Evolutionary conservation across 2,329 filamentous ascomycete genomes (phyloP).

Genomic region (Phialophora chinensis): DNA sequence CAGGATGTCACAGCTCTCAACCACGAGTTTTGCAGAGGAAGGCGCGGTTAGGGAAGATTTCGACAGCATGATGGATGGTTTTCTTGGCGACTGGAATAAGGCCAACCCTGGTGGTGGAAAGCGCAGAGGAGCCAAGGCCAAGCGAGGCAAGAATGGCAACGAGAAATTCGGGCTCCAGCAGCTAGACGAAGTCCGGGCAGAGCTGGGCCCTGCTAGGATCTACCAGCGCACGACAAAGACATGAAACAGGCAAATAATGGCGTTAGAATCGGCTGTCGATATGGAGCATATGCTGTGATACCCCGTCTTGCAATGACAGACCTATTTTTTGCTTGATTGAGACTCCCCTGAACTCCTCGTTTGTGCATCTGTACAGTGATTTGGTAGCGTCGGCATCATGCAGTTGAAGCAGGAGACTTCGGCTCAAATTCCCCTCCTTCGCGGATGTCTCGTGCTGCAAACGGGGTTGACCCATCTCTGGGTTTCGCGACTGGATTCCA

Average conservation of each 20-base stretch:
- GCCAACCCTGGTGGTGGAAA: constrained; percentile 48
- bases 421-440: constrained; percentile 24
- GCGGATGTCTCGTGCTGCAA: constrained; percentile 24
- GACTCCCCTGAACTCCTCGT: constrained; percentile 28
- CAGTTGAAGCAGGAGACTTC: constrained; percentile 7
- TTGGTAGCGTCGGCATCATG: background rate
- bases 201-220: constrained; percentile 76
- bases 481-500: constrained; percentile 46
- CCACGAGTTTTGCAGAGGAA: constrained; percentile 52
- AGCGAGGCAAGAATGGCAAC: constrained; percentile 77
- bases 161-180: constrained; percentile 83
- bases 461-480: constrained; percentile 36
- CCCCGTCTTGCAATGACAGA: constrained; percentile 28
- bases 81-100: constrained; percentile 69
- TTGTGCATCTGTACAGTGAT: constrained; percentile 34
- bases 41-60: constrained; percentile 77
- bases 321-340: constrained; percentile 18
- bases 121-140: constrained; percentile 55
- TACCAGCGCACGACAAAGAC: constrained; percentile 43
- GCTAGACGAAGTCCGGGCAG: constrained; percentile 84
- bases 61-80: constrained; percentile 89
- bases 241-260: constrained; percentile 22
- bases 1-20: constrained; percentile 68
- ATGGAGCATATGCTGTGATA: constrained; percentile 29
- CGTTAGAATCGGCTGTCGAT: constrained; percentile 15